A percentile compares a stretch with the other conserved stretches of the same genome.
phyloP scores from a whole-genome alignment of 352 stramenopile species.

The Aphanomyces astaci region DNA sequence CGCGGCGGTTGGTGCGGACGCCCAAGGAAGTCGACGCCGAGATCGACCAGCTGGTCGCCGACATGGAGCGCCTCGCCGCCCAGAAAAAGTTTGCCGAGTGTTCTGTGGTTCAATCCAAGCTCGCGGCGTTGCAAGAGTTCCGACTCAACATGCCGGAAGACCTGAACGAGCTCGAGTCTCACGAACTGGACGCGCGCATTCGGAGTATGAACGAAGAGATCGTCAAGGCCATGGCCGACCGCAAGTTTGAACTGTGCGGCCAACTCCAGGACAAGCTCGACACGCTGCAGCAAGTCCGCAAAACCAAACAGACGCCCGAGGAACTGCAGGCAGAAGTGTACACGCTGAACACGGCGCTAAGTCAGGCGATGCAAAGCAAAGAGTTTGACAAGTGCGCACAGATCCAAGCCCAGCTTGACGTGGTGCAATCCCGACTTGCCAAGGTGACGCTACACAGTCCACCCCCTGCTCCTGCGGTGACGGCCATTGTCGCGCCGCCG shows the following conservation, averaged over 20 bases:
- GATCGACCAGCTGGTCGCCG: conserved; percentile 61
- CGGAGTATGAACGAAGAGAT: conserved; percentile 54
- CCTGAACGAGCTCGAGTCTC: conserved; percentile 73
- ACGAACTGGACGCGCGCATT: conserved; percentile 78
- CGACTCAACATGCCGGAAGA: conserved; percentile 75
- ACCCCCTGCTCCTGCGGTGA: too few relatives aligned
- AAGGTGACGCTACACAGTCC: background rate
- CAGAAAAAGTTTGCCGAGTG: conserved; percentile 78
- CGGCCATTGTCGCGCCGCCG: background rate
- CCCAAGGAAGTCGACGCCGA: conserved; percentile 78
- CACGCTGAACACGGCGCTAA: conserved; percentile 58
- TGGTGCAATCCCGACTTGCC: conserved; percentile 51
- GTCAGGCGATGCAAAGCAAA: conserved; percentile 64
- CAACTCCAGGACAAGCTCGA: conserved; percentile 66
- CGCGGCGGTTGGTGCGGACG: conserved; percentile 76
- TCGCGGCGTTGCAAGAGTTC: conserved; percentile 69
- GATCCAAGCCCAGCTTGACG: conserved; percentile 79
- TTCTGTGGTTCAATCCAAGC: conserved; percentile 69
- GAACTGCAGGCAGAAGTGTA: conserved; percentile 77
- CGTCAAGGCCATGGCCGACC: conserved; percentile 61
- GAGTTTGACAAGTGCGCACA: conserved; percentile 80
- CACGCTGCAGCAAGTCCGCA: conserved; percentile 52
- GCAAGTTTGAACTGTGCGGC: conserved; percentile 72
- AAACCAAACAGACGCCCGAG: conserved; percentile 79
- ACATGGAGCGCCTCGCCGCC: conserved; percentile 65